These are phyloP conservation scores for Eleusine coracana DNA, from an alignment of 176 grass and related monocot species.

Conservation along the genomic window DNA sequence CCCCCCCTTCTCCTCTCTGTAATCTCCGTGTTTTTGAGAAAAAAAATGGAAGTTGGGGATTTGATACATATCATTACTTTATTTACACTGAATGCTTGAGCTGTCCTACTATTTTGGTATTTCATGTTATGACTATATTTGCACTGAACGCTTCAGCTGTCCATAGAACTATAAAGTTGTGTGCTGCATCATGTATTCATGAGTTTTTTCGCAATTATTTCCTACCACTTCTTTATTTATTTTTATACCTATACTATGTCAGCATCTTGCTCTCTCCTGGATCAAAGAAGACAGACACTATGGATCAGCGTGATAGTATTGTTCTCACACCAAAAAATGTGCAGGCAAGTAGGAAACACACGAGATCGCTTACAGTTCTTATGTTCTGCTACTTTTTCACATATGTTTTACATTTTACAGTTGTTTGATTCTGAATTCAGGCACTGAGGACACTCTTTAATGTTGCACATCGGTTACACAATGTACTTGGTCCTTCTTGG, in stretches of 20 bases:
- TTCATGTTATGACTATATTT: constrained; percentile 17
- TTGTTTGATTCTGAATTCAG: constrained; percentile 54
- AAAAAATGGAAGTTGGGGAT: not conserved
- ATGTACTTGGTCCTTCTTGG: constrained; percentile 94
- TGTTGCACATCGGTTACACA: constrained; percentile 97
- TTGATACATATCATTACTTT: not conserved
- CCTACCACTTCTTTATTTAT: constrained; percentile 23
- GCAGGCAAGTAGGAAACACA: constrained; percentile 78
- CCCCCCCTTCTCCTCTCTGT: no score
- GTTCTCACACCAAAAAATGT: constrained; percentile 95
- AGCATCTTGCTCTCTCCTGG: constrained; percentile 76
- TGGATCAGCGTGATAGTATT: constrained; percentile 88
- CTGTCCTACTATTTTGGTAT: not conserved
- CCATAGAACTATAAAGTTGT: not conserved
- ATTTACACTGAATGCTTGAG: not conserved
- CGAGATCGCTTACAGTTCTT: not conserved
- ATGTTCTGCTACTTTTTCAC: constrained; percentile 17
- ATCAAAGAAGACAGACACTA: constrained; percentile 76
- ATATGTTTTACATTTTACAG: not conserved
- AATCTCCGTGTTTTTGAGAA: no score
- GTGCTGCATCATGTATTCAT: constrained; percentile 6
- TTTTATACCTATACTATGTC: constrained; percentile 46
- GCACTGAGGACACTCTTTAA: constrained; percentile 97
- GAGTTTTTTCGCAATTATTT: constrained; percentile 14
- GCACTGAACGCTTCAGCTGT: constrained; percentile 27